Evolutionary conservation across 768 basidiomycete genomes (phyloP).

Genomic region (Amanita subjunquillea): DNA sequence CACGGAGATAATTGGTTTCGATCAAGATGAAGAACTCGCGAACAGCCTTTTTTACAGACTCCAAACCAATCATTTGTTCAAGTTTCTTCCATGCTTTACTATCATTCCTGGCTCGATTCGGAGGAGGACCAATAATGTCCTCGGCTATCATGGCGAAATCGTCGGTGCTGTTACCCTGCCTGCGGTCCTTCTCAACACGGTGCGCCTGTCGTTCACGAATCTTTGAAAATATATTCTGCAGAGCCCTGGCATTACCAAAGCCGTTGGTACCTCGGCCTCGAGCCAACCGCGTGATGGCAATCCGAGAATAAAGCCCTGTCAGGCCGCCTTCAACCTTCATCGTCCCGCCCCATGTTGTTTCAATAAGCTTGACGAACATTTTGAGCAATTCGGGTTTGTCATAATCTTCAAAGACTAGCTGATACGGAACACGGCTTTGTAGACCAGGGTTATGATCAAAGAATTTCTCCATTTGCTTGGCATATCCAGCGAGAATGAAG

Average conservation of each 20-base stretch:
- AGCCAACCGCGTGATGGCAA: slow-evolving; percentile 51
- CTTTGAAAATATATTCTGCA: slow-evolving; percentile 37
- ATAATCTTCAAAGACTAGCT: slow-evolving; percentile 52
- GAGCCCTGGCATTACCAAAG: slow-evolving; percentile 59
- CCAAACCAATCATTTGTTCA: slow-evolving; percentile 43
- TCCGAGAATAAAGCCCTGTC: slow-evolving; percentile 41
- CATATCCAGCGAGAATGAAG: slow-evolving; percentile 65
- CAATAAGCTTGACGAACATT: slow-evolving; percentile 42
- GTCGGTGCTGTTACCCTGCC: slow-evolving; percentile 26
- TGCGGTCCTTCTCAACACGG: slow-evolving; percentile 32
- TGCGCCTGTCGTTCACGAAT: slow-evolving; percentile 44
- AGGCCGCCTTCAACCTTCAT: slow-evolving; percentile 50
- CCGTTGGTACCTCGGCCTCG: slow-evolving; percentile 47
- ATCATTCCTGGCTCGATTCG: slow-evolving; percentile 33
- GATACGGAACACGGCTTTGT: slow-evolving; percentile 55
- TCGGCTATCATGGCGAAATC: slow-evolving; percentile 42
- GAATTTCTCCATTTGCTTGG: slow-evolving; percentile 65
- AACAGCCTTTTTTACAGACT: slow-evolving; percentile 45
- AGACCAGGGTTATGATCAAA: slow-evolving; percentile 71
- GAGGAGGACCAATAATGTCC: slow-evolving; percentile 60
- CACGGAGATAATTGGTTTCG: slow-evolving; percentile 47
- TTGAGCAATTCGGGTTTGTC: slow-evolving; percentile 41
- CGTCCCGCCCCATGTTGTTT: slow-evolving; percentile 31
- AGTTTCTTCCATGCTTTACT: slow-evolving; percentile 43
- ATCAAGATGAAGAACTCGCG: slow-evolving; percentile 34